Evolutionary conservation across 148 eudicot genomes (phyloP).

Genomic region (Linanthus parryae): DNA sequence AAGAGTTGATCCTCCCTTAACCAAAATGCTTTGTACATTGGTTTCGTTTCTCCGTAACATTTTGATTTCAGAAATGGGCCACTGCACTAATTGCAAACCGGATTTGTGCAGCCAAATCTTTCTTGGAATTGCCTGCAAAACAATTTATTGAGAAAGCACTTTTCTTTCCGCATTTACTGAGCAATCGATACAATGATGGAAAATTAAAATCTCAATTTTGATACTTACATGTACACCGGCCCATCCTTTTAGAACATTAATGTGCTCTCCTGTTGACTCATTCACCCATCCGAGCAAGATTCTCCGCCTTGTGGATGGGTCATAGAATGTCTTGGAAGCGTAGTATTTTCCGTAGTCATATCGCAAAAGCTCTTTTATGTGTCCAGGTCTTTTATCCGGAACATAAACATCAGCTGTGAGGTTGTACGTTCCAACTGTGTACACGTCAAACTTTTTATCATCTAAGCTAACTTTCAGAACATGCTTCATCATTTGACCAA

Average conservation of each 20-base stretch:
- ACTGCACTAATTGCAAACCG: slow-evolving; percentile 59
- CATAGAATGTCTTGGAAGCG: slow-evolving; percentile 76
- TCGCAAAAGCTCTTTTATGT: slow-evolving; percentile 25
- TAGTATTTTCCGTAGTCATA: slow-evolving; percentile 70
- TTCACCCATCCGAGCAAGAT: slow-evolving; percentile 67
- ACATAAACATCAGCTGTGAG: slow-evolving; percentile 23
- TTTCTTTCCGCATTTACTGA: too few relatives aligned
- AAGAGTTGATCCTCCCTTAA: slow-evolving; percentile 31
- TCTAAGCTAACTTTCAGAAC: slow-evolving; percentile 52
- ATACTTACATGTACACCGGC: slow-evolving; percentile 59
- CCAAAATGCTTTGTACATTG: background rate
- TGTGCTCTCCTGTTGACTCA: slow-evolving; percentile 23
- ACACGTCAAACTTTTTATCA: slow-evolving; percentile 33
- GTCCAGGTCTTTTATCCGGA: slow-evolving; percentile 33
- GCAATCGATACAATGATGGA: too few relatives aligned
- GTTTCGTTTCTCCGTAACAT: slow-evolving; percentile 24
- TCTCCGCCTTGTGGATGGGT: slow-evolving; percentile 36
- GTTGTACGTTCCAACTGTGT: slow-evolving; percentile 54
- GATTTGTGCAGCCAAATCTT: slow-evolving; percentile 36
- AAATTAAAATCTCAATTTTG: background rate
- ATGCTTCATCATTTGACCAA: slow-evolving; percentile 27
- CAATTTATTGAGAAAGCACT: too few relatives aligned
- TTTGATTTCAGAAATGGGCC: slow-evolving; percentile 64
- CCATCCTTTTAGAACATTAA: slow-evolving; percentile 51
- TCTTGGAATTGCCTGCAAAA: slow-evolving; percentile 51